These are phyloP conservation scores for Penicillium olsonii DNA, from an alignment of 2,329 filamentous ascomycete species.

Conservation along the genomic window DNA sequence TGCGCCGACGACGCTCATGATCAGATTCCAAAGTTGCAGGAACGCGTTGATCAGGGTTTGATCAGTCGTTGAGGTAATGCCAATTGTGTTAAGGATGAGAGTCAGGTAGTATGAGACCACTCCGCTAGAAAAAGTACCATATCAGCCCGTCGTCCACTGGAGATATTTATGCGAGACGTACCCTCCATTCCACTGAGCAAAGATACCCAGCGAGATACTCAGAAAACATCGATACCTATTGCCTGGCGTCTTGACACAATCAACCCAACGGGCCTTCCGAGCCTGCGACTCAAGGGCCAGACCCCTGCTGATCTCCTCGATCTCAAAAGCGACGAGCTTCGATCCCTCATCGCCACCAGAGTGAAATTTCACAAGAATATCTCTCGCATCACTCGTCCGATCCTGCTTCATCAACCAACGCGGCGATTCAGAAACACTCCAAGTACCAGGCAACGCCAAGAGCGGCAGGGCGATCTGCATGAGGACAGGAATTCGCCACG, in stretches of 20 bases:
- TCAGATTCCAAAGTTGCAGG: constrained; percentile 20
- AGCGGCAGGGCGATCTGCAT: constrained; percentile 14
- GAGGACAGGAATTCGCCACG: constrained; percentile 15
- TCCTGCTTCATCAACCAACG: constrained; percentile 11
- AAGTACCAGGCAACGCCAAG: constrained; percentile 3
- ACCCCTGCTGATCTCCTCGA: constrained; percentile 9
- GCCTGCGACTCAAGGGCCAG: background rate
- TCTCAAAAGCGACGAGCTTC: constrained; percentile 12
- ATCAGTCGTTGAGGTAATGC: constrained; percentile 12
- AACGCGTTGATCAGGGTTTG: constrained; percentile 17
- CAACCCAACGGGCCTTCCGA: constrained; percentile 1
- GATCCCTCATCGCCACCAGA: constrained; percentile 13
- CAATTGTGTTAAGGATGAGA: constrained; percentile 12
- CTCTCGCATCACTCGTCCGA: constrained; percentile 3
- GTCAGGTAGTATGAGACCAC: constrained; percentile 16
- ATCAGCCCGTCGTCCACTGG: background rate
- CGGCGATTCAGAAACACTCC: constrained; percentile 8
- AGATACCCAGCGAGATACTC: constrained; percentile 10
- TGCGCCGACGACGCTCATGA: constrained; percentile 12
- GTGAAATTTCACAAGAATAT: constrained; percentile 8
- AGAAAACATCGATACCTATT: constrained; percentile 16
- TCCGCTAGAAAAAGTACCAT: constrained; percentile 1
- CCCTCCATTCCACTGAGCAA: constrained; percentile 17
- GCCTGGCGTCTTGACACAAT: constrained; percentile 12
- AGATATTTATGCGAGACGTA: background rate